Evolutionary conservation across 768 basidiomycete genomes (phyloP), one percentile per base, ranked within the genome.

Genomic region (Naganishia vaughanmartiniae): DNA sequence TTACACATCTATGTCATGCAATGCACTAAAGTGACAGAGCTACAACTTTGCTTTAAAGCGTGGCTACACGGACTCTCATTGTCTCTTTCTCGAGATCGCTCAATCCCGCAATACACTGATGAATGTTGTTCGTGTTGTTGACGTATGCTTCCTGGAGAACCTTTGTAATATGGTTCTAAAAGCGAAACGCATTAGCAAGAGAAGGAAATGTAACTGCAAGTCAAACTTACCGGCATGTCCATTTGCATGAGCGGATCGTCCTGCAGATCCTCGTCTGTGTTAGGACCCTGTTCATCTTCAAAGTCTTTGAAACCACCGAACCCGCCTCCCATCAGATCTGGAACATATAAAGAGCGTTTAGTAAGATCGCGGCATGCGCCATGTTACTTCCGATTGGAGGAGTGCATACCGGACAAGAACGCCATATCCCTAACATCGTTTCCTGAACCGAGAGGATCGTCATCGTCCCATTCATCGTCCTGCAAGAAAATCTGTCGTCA

Each of bases 381-480:
- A 42, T 24, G 21, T 51, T 34, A 36, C 24, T 30, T 17, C 39
- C 30, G 2, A 45, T 17, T 31, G n/a, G 0, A 21, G 66, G 28
- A 39, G n/a, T 0, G 71, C 82, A 54, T 68, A 83, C 83, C 81
- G 6, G 92, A 92, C 45, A 96, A 82, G 83, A 88, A 91, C 28
- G 88, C 87, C 73, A 91, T 87, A 75, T 92, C 90, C n/a, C 90
- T 90, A 60, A 87, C 84, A 75, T 87, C 75, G 26, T 58, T 72
- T 26, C 75, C 87, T 58, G 87, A 83, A 21, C 53, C 58, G 39
- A 85, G 80, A 57, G 85, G 86, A 68, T 91, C 93, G 77, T 93
- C 93, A 75, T 96, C 93, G 12, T 87, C 86, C 95, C 95, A 98
- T n/a, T 92, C 91, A 39, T 92, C 92, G 73, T 93, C 90, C 60